phyloP scores from a whole-genome alignment of 306 rosid species.

The Vicia villosa region DNA sequence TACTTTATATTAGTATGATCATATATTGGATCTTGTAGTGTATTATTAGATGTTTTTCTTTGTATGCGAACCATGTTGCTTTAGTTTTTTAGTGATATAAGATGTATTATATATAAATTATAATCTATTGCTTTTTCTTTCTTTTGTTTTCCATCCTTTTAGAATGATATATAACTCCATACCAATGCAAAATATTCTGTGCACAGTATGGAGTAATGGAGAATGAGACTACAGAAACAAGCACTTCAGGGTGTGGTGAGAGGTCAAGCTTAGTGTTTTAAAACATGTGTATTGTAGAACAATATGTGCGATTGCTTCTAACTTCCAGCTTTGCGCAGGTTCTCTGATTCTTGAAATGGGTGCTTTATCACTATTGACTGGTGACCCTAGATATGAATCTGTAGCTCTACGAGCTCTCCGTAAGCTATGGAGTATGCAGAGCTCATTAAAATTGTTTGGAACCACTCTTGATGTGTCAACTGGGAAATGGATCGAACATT shows the following conservation, averaged over 20 bases:
- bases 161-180: slow-evolving; percentile 79
- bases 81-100: slow-evolving; percentile 40
- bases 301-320: slow-evolving; percentile 38
- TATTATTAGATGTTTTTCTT: slow-evolving; percentile 21
- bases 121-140: slow-evolving; percentile 50
- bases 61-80: slow-evolving; percentile 37
- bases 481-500: slow-evolving; percentile 90
- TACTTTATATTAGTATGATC: slow-evolving; percentile 29
- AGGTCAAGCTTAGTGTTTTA: slow-evolving; percentile 55
- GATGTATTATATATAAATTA: slow-evolving; percentile 41
- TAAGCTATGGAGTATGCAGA: slow-evolving; percentile 89
- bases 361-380: slow-evolving; percentile 87
- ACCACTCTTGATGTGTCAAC: slow-evolving; percentile 84
- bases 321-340: slow-evolving; percentile 56
- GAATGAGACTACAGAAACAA: slow-evolving; percentile 97
- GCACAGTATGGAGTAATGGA: slow-evolving; percentile 97
- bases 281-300: slow-evolving; percentile 40
- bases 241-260: slow-evolving; percentile 99
- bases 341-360: slow-evolving; percentile 99
- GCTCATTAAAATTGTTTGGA: slow-evolving; percentile 89
- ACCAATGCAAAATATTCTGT: slow-evolving; percentile 80
- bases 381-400: slow-evolving; percentile 79
- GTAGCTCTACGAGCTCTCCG: slow-evolving; percentile 90
- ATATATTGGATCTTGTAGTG: neutral
- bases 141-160: slow-evolving; percentile 44